A percentile compares a stretch with the other conserved stretches of the same genome.
Evolutionary conservation across 108 stramenopile species (phyloP).

Genomic region (Schizochytrium sp.): DNA sequence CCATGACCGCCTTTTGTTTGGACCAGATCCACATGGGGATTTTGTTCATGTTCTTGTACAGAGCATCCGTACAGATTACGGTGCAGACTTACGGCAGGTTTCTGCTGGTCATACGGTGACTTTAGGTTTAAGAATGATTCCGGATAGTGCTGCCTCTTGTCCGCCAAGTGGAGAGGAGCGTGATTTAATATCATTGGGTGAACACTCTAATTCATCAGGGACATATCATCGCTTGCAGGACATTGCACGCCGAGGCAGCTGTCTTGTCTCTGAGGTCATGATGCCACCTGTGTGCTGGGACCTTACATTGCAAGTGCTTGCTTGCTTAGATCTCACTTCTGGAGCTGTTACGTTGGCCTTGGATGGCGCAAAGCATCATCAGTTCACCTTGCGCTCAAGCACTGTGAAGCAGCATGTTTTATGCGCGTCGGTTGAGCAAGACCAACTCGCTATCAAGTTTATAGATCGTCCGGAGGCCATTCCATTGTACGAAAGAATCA

Average conservation of each 20-base stretch:
- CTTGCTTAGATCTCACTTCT: background rate
- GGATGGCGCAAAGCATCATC: background rate
- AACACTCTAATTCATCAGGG: too few relatives aligned
- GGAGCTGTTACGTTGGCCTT: background rate
- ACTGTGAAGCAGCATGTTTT: slow-evolving; percentile 24
- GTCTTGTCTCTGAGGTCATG: background rate
- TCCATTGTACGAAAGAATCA: background rate
- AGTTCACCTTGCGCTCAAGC: slow-evolving; percentile 15
- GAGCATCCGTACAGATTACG: slow-evolving; percentile 13
- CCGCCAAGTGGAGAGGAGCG: background rate
- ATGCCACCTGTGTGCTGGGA: background rate
- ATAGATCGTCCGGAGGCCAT: background rate
- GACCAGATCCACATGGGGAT: background rate
- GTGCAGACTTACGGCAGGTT: background rate
- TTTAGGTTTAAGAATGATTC: background rate
- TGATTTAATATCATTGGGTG: background rate
- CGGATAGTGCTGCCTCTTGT: too few relatives aligned
- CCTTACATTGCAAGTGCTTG: background rate
- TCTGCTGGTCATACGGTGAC: slow-evolving; percentile 23
- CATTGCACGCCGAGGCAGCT: background rate
- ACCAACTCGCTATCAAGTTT: background rate
- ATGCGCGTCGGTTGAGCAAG: background rate
- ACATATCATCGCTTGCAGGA: background rate
- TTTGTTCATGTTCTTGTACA: slow-evolving; percentile 26
- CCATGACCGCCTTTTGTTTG: background rate